Evolutionary conservation across 352 stramenopile species (phyloP).

Genomic region (Phytophthora fragariae): DNA sequence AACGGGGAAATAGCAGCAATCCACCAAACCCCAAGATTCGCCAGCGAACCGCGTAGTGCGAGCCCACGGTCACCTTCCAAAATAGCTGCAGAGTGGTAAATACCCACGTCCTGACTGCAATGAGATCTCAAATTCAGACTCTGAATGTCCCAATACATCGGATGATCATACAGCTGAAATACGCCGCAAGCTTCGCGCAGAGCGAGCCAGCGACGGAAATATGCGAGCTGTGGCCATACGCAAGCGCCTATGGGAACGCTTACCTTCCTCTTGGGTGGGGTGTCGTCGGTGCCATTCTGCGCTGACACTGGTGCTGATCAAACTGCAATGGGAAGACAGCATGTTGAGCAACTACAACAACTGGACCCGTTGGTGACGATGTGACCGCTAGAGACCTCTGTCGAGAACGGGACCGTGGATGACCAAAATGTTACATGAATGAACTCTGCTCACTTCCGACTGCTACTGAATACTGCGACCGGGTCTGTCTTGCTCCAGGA

Average conservation of each 20-base stretch:
- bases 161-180: not conserved
- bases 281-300: not conserved
- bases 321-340: not conserved
- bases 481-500: not conserved
- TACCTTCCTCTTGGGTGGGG: not conserved
- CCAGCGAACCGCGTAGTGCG: too few species aligned
- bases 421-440: not conserved
- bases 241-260: not conserved
- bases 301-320: not conserved
- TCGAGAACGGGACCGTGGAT: not conserved
- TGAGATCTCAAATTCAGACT: too few species aligned
- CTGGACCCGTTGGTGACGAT: not conserved
- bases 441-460: not conserved
- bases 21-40: too few species aligned
- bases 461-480: not conserved
- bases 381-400: not conserved
- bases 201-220: not conserved
- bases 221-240: not conserved
- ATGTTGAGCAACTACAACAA: not conserved
- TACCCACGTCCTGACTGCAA: too few species aligned
- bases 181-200: not conserved
- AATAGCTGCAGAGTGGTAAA: too few species aligned
- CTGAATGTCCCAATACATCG: too few species aligned
- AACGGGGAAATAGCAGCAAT: too few species aligned
- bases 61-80: too few species aligned